phyloP scores from a whole-genome alignment of 352 stramenopile genomes.

The Phytophthora fragariaefolia region DNA sequence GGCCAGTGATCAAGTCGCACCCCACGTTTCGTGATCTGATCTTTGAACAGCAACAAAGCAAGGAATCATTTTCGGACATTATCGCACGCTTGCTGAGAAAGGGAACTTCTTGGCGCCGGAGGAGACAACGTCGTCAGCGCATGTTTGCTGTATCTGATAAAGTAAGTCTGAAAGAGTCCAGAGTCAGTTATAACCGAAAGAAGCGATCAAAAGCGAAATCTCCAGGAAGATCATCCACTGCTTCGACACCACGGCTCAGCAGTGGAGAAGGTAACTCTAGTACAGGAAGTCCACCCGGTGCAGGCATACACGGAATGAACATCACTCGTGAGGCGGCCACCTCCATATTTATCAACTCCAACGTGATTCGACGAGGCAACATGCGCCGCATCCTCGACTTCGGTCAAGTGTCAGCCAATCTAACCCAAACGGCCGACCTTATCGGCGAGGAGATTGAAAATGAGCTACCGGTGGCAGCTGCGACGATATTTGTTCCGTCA shows the following conservation, averaged over 20 bases:
- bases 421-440: not conserved
- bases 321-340: not conserved
- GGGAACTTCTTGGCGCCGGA: not conserved
- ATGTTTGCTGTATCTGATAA: not conserved
- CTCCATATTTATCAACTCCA: conserved; percentile 13
- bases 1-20: not conserved
- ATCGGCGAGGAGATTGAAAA: not conserved
- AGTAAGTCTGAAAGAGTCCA: not conserved
- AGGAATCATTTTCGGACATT: not conserved
- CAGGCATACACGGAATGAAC: not conserved
- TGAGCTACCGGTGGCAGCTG: conserved; percentile 6
- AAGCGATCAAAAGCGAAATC: not conserved
- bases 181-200: not conserved
- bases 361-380: conserved; percentile 6
- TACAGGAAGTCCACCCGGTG: not conserved
- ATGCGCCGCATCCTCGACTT: conserved; percentile 16
- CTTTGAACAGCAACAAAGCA: not conserved
- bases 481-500: not conserved
- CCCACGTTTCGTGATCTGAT: not conserved
- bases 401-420: conserved; percentile 1
- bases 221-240: not conserved
- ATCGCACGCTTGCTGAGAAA: not conserved
- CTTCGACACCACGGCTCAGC: conserved; percentile 1
- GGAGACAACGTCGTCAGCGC: not conserved
- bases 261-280: not conserved